Base-by-base conservation (phyloP, 768 basidiomycete species). In the Myochromella boudieri region DNA sequence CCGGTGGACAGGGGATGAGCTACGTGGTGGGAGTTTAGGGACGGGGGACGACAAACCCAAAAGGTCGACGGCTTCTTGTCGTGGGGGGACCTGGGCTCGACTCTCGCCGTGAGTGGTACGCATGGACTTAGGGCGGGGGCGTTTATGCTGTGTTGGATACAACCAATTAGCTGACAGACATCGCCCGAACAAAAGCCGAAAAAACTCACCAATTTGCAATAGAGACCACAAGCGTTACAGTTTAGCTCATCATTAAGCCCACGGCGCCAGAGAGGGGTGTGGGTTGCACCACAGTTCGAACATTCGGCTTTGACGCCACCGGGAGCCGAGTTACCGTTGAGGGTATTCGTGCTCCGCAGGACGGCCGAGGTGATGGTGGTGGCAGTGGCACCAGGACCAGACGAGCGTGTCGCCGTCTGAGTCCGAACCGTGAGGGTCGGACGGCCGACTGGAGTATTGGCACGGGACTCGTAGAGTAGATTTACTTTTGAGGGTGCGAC, bases 211-310 rank as follows among this genome's bases (percentile, higher is more conserved):
- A 90, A 62, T 61, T 92, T 92, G 64, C 88, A 93, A 61, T 93
- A 93, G 32, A 92, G 68, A 3, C 90, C 91, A 53, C 90, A 92
- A 0, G 90, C 90, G 56, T 93, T 92, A 61, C 91, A 92, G 56
- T 93, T 93, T 47, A 93, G 64, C 68, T 93, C 90, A 53, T 93
- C 91, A 52, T 91, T 92, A 55, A 93, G 65, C 0, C 90, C 91
- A 2, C 90, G 77, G 14, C 91, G 74, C 90, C 91, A 93, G 21
- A 93, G 77, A 6, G 91, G 90, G 0, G 91, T 92, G 53, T 91
- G 89, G 0, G 89, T 92, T 3, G 90, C 90, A 17, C 90, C 91
- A 57, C 90, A 92, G 64, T 91, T 92, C 6, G 85, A 85, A 59
- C 91, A 92, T 56, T 91, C 91, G 5, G 87, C 87, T 68, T 91